phyloP scores from a whole-genome alignment of 306 rosid species.

The Albizia julibrissin region DNA sequence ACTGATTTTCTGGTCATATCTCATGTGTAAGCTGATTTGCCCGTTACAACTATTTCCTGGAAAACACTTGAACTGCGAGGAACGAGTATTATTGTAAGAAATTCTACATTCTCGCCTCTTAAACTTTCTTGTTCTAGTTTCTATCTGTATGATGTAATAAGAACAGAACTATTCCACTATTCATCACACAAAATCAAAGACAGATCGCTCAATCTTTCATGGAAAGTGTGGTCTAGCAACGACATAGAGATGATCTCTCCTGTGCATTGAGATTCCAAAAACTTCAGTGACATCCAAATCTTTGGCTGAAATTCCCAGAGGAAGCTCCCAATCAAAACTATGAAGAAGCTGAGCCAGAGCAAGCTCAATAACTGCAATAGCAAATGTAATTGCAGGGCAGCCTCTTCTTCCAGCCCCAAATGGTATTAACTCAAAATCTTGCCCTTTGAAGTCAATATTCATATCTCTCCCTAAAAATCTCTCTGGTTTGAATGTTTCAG shows the following conservation, averaged over 20 bases:
- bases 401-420: constrained; percentile 77
- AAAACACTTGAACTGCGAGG: background rate
- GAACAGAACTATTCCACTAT: background rate
- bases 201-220: constrained; percentile 19
- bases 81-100: background rate
- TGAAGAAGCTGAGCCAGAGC: constrained; percentile 72
- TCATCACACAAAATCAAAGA: constrained; percentile 12
- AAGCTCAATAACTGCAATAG: constrained; percentile 51
- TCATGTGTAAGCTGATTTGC: background rate
- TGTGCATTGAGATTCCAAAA: constrained; percentile 72
- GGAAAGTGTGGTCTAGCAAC: constrained; percentile 50
- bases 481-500: constrained; percentile 57
- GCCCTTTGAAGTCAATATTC: constrained; percentile 56
- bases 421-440: constrained; percentile 62
- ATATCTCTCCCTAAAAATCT: constrained; percentile 53
- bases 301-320: constrained; percentile 45
- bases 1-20: background rate
- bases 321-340: constrained; percentile 73
- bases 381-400: constrained; percentile 57
- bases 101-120: background rate
- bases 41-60: background rate
- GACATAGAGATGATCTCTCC: constrained; percentile 46
- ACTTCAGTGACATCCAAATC: constrained; percentile 62
- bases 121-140: background rate
- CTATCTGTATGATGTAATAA: background rate